phyloP scores from a whole-genome alignment of 2,329 filamentous ascomycete genomes.

The Aspergillus jensenii region DNA sequence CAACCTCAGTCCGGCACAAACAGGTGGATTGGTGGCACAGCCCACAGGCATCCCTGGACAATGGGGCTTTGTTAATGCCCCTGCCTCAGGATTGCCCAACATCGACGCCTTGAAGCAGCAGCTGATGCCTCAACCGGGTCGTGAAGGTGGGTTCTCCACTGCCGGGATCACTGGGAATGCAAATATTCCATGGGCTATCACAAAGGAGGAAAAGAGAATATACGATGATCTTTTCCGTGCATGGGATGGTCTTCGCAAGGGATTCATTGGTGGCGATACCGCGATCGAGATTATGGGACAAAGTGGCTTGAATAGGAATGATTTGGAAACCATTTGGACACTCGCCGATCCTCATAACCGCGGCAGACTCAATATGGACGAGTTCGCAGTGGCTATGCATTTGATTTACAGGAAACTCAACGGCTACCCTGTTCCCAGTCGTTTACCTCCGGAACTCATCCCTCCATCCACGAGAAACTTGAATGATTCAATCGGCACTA shows the following conservation, averaged over 20 bases:
- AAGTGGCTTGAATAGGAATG: slow-evolving; percentile 85
- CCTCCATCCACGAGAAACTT: slow-evolving; percentile 94
- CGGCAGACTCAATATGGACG: slow-evolving; percentile 89
- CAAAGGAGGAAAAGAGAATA: slow-evolving; percentile 96
- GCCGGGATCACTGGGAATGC: slow-evolving; percentile 88
- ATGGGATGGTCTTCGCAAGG: slow-evolving; percentile 93
- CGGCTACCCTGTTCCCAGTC: slow-evolving; percentile 85
- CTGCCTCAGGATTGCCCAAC: slow-evolving; percentile 83
- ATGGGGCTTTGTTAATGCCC: slow-evolving; percentile 97
- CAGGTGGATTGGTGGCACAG: slow-evolving; percentile 85
- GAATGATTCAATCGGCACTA: slow-evolving; percentile 85
- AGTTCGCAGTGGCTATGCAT: slow-evolving; percentile 98
- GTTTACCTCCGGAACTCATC: slow-evolving; percentile 85
- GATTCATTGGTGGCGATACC: slow-evolving; percentile 85
- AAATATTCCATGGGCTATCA: slow-evolving; percentile 96
- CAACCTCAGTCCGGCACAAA: slow-evolving; percentile 59
- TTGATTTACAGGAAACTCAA: slow-evolving; percentile 97
- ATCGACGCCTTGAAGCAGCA: slow-evolving; percentile 88
- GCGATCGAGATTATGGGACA: slow-evolving; percentile 97
- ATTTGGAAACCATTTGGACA: slow-evolving; percentile 92
- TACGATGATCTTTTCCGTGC: slow-evolving; percentile 94
- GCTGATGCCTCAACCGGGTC: slow-evolving; percentile 96
- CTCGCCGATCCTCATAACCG: slow-evolving; percentile 91
- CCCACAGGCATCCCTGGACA: slow-evolving; percentile 91
- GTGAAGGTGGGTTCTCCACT: slow-evolving; percentile 82